Conservation (phyloP, 345 rosid species). For the Lepidium africanum region DNA sequence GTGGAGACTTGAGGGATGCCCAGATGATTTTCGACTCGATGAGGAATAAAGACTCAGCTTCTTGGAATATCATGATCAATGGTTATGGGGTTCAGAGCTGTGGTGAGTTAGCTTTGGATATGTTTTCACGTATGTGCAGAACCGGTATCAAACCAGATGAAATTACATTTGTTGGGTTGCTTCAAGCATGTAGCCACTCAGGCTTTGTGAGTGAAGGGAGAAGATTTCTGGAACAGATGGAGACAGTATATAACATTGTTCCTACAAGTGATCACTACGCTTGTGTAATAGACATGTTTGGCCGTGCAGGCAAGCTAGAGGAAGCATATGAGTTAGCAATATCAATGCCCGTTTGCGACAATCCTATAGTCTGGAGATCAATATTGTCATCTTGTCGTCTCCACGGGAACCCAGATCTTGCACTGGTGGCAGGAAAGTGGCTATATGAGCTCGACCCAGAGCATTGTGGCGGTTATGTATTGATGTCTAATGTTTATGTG, state of each 20-base stretch:
- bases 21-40: constrained; percentile 35
- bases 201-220: constrained; percentile 46
- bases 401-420: constrained; percentile 36
- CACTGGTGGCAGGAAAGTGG: constrained; percentile 27
- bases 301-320: constrained; percentile 50
- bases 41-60: constrained; percentile 42
- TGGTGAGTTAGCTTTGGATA: constrained; percentile 40
- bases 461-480: constrained; percentile 39
- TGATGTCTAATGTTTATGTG: constrained; percentile 42
- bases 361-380: constrained; percentile 55
- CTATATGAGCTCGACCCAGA: constrained; percentile 39
- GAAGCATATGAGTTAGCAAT: constrained; percentile 52
- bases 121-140: constrained; percentile 41
- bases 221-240: constrained; percentile 36
- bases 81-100: constrained; percentile 57
- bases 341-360: constrained; percentile 35
- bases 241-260: constrained; percentile 30
- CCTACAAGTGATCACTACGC: constrained; percentile 59
- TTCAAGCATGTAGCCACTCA: constrained; percentile 61
- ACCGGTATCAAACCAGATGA: constrained; percentile 39
- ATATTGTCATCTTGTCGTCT: constrained; percentile 44
- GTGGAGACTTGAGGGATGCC: constrained; percentile 52
- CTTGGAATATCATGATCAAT: constrained; percentile 61
- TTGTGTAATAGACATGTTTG: constrained; percentile 68
- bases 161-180: constrained; percentile 48